Evolutionary conservation across 129 eudicot genomes (phyloP).

Genomic region (Deinandra increscens): DNA sequence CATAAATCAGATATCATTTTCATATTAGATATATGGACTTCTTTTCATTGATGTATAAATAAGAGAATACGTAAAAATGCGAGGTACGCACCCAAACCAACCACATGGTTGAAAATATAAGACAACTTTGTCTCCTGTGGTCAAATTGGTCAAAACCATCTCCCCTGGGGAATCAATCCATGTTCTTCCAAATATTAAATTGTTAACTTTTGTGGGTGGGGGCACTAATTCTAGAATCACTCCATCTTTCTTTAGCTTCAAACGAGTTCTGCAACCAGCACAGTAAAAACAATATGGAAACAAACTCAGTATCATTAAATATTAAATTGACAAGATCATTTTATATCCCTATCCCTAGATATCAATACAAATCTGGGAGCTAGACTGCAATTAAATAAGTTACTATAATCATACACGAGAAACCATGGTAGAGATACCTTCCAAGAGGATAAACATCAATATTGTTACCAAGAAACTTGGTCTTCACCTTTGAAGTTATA

Average conservation of each 20-base stretch:
- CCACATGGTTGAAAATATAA: constrained; percentile 96
- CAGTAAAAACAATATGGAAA: background rate
- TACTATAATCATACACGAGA: background rate
- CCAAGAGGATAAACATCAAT: constrained; percentile 94
- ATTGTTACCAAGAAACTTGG: constrained; percentile 93
- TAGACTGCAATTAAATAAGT: background rate
- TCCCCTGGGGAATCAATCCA: constrained; percentile 99
- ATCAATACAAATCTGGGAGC: too few species aligned
- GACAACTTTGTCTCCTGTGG: constrained; percentile 95
- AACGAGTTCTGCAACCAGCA: constrained; percentile 60
- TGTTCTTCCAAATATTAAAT: constrained; percentile 90
- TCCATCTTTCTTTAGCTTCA: constrained; percentile 72
- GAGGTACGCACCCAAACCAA: constrained; percentile 77
- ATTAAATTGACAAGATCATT: background rate
- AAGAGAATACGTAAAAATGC: background rate
- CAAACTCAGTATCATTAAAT: background rate
- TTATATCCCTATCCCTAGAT: background rate
- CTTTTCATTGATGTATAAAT: background rate
- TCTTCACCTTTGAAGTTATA: constrained; percentile 85
- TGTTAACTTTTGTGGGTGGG: constrained; percentile 90
- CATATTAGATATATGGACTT: background rate
- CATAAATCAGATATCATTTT: constrained; percentile 1
- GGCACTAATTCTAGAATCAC: constrained; percentile 83
- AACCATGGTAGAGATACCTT: constrained; percentile 46
- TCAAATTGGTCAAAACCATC: constrained; percentile 80